These are phyloP conservation scores for Kodamaea suecica DNA, from an alignment of 1,139 yeast species.

Conservation along the genomic window DNA sequence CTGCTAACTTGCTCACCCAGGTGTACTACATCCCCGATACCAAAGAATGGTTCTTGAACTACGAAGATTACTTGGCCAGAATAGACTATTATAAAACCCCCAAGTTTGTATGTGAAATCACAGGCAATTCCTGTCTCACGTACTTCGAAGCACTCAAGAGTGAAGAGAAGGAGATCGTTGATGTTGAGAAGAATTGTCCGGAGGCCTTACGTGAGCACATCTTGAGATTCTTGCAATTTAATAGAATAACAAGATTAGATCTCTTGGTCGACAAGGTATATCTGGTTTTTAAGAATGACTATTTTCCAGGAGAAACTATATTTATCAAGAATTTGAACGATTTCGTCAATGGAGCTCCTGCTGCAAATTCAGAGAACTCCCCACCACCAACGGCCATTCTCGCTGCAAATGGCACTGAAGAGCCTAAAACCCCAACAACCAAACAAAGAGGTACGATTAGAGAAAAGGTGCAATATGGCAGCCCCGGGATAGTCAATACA, in stretches of 20 bases:
- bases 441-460: constrained; percentile 41
- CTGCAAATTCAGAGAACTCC: background rate
- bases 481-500: constrained; percentile 56
- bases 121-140: constrained; percentile 89
- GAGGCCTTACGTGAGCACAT: constrained; percentile 91
- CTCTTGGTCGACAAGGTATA: constrained; percentile 83
- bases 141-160: constrained; percentile 84
- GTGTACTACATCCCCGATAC: constrained; percentile 83
- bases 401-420: constrained; percentile 3
- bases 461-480: constrained; percentile 46
- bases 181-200: constrained; percentile 81
- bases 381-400: background rate
- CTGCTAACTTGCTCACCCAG: constrained; percentile 48
- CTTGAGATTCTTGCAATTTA: constrained; percentile 77
- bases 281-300: constrained; percentile 71
- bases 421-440: constrained; percentile 13
- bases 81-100: constrained; percentile 69
- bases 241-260: constrained; percentile 80
- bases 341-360: background rate
- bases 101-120: constrained; percentile 91
- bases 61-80: constrained; percentile 69
- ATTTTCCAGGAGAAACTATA: constrained; percentile 88
- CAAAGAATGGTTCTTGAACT: constrained; percentile 78
- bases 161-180: constrained; percentile 65
- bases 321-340: constrained; percentile 41